Conservation (phyloP, 1,139 yeast genomes). For the Sugiyamaella neomexicana region DNA sequence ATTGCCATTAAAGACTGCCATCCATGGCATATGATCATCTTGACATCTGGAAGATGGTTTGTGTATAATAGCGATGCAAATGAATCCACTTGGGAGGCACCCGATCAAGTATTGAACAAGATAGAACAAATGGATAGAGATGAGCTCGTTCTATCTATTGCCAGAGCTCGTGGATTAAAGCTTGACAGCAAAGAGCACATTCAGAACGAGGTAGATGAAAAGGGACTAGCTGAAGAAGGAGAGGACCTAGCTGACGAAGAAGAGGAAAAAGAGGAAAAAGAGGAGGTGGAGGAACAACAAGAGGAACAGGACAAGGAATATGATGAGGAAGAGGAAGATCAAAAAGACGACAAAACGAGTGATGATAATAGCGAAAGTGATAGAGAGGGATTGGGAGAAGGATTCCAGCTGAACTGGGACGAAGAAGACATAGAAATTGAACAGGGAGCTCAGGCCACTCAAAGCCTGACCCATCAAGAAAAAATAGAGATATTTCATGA, state of each 20-base stretch:
- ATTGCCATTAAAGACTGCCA: slow-evolving; percentile 27
- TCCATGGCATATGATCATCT: slow-evolving; percentile 48
- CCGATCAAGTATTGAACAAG: slow-evolving; percentile 38
- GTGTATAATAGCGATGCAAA: slow-evolving; percentile 42
- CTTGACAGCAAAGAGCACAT: neutral
- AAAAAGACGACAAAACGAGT: slow-evolving; percentile 1
- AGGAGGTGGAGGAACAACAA: neutral
- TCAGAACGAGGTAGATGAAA: no score
- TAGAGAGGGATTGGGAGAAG: slow-evolving; percentile 21
- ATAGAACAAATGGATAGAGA: slow-evolving; percentile 41
- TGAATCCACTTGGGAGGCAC: slow-evolving; percentile 44
- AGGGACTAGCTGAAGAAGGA: slow-evolving; percentile 12
- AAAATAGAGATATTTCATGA: slow-evolving; percentile 29
- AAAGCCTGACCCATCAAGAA: slow-evolving; percentile 20
- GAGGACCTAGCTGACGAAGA: neutral
- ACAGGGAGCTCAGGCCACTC: slow-evolving; percentile 22
- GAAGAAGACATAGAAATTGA: slow-evolving; percentile 25
- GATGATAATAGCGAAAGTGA: slow-evolving; percentile 20
- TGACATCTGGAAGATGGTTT: slow-evolving; percentile 49
- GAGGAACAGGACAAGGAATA: slow-evolving; percentile 10
- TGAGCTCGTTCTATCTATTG: slow-evolving; percentile 44
- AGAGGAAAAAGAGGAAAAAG: slow-evolving; percentile 9
- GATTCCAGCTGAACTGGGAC: slow-evolving; percentile 21
- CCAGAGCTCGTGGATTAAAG: slow-evolving; percentile 49
- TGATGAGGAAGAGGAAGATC: slow-evolving; percentile 4